Conservation (phyloP, 1,284 basidiomycete species). For the Fomitiporia mediterranea region DNA sequence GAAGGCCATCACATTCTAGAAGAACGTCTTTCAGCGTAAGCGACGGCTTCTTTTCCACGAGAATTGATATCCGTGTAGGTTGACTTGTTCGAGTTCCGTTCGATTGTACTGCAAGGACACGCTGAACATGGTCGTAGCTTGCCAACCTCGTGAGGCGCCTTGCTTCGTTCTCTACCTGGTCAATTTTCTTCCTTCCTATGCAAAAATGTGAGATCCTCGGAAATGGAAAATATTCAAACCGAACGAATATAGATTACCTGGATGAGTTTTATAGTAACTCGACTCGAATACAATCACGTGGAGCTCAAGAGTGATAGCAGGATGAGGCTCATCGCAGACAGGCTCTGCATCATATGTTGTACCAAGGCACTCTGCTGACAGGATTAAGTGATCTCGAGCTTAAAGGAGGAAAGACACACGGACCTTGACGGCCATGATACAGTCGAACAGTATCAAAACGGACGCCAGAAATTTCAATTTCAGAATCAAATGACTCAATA, state of each 20-base stretch:
- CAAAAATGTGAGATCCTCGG: neutral
- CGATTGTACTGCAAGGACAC: conserved; percentile 61
- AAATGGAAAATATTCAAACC: neutral
- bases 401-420: conserved; percentile 23
- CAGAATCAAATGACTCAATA: conserved; percentile 54
- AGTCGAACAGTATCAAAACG: conserved; percentile 61
- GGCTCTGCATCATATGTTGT: conserved; percentile 68
- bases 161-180: conserved; percentile 60
- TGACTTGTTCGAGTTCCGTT: conserved; percentile 43
- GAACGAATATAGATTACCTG: conserved; percentile 39
- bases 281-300: conserved; percentile 60
- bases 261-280: conserved; percentile 58
- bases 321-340: conserved; percentile 54
- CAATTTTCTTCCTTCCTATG: conserved; percentile 58
- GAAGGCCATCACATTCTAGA: conserved; percentile 59
- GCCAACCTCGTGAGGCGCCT: conserved; percentile 51
- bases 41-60: conserved; percentile 60
- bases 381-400: neutral
- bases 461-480: conserved; percentile 54
- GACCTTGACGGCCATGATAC: conserved; percentile 64
- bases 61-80: conserved; percentile 51
- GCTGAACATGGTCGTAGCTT: conserved; percentile 53
- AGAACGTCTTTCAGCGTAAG: conserved; percentile 64
- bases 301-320: conserved; percentile 57
- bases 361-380: conserved; percentile 50